Evolutionary conservation across 306 rosid genomes (phyloP), one percentile per base, ranked within the genome.

Genomic region (Prunus armeniaca): DNA sequence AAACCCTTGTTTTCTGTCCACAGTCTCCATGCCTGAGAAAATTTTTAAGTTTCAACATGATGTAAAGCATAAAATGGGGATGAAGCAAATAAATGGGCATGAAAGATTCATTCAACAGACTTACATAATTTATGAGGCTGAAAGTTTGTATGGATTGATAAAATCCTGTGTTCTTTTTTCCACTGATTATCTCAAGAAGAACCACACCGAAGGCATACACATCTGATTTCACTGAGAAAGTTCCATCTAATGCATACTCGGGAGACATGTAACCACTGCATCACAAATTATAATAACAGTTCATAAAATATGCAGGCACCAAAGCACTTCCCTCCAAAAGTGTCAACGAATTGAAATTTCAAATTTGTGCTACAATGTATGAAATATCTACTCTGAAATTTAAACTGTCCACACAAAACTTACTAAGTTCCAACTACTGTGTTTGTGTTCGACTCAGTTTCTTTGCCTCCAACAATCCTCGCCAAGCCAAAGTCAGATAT

Each of bases 381-480:
- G 4, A 58, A 52, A 5, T 2, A 5, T 22, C 0, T 6, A 12
- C 18, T 7, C 12, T 22, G 1, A 58, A 58, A 4, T 1, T 38
- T 4, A 30, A 65, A 38, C 9, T 0, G 24, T 30, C 11, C 1
- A 3, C 12, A 56, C 7, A 0, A 1, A 70, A 85, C 93, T 87
- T 81, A 91, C 96, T 91, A 85, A 3, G 96, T 91, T 74, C 93
- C 91, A 73, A 89, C 96, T 18, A 91, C 85, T 77, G 88, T 89
- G 2, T 61, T 81, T 52, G 93, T 91, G 62, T 80, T 87, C 0
- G 80, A 78, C 72, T 82, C 79, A 22, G 87, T 81, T 61, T 91
- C 87, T 75, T 87, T 85, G 72, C 89, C 90, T 70, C 87, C 90
- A 81, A 88, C 82, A 54, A 87, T 88, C 80, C 89, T 87, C 0